Base-by-base conservation (phyloP, 2,329 filamentous ascomycete genomes). In the Zopfia rhizophila region DNA sequence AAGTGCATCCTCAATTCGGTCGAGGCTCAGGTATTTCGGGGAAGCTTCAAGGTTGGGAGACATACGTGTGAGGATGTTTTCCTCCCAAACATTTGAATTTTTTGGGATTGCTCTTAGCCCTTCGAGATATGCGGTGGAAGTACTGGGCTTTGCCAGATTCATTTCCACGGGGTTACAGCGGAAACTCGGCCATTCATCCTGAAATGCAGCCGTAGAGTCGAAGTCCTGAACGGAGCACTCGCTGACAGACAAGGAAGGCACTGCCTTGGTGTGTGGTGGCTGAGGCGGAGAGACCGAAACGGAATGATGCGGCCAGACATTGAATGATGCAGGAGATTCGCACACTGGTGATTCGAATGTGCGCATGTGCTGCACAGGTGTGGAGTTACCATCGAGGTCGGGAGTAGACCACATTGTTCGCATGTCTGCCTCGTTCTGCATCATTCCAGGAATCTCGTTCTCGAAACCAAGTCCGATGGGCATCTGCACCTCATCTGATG, bases 111-210 rank as follows among this genome's bases (percentile, higher is more conserved):
- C 36, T 21, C 60, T 57, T 13, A 80, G 63, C 36, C 72, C 69
- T 43, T 80, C 76, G 23, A 80, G 67, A 41, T 62, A 68, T 7
- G 53, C 46, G 14, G 52, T 51, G 6, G 55, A 54, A 14, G 54
- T 61, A 11, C 48, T 53, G 7, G 63, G 41, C 22, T 56, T 61
- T 14, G 35, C 35, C 47, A 63, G 54, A 46, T 77, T 75, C 39
- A 76, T 65, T 18, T 75, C 63, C 24, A 68, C 70, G 12, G 74
- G 70, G 24, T 70, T 73, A 56, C 76, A 77, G 33, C 73, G 71
- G 57, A 78, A 79, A 21, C 69, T 72, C 8, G 69, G 68, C 78
- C 78, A 81, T 8, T 73, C 73, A 12, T 78, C 74, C 38, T 77
- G 76, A 24, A 73, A 71, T 11, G 68, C 61, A 28, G 41, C 41